Evolutionary conservation across 2,329 filamentous ascomycete genomes (phyloP).

Genomic region (Bimuria novae-zelandiae): DNA sequence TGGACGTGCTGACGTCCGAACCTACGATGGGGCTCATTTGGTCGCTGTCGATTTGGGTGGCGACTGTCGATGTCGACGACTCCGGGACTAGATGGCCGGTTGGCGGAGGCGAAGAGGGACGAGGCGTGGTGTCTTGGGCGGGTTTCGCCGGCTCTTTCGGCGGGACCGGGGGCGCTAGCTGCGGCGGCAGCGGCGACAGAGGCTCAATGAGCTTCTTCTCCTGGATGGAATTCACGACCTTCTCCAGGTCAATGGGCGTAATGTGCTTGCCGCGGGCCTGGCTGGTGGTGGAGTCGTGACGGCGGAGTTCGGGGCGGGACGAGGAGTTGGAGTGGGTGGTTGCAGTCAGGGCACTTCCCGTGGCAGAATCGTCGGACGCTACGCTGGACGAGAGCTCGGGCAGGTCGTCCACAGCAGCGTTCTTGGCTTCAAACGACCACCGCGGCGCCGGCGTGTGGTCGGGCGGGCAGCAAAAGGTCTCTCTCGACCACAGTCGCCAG

Average conservation of each 20-base stretch:
- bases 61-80: slow-evolving; percentile 63
- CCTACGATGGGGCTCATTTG: slow-evolving; percentile 48
- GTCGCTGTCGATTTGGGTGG: slow-evolving; percentile 48
- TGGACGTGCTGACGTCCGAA: slow-evolving; percentile 67
- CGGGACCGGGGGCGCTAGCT: slow-evolving; percentile 35
- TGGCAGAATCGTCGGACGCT: slow-evolving; percentile 50
- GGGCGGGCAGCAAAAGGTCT: slow-evolving; percentile 84
- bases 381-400: slow-evolving; percentile 55
- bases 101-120: slow-evolving; percentile 49
- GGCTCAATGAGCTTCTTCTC: slow-evolving; percentile 74
- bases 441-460: slow-evolving; percentile 49
- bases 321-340: slow-evolving; percentile 53
- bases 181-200: slow-evolving; percentile 53
- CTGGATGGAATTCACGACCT: slow-evolving; percentile 91
- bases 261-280: slow-evolving; percentile 82
- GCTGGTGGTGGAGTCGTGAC: slow-evolving; percentile 71
- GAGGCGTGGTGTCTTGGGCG: slow-evolving; percentile 49
- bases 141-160: slow-evolving; percentile 13
- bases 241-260: slow-evolving; percentile 88
- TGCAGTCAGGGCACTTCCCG: slow-evolving; percentile 48
- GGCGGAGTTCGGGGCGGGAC: slow-evolving; percentile 68
- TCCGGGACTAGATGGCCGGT: slow-evolving; percentile 57
- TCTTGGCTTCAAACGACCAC: slow-evolving; percentile 39
- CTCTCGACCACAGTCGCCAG: slow-evolving; percentile 93
- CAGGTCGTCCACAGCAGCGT: slow-evolving; percentile 36